phyloP scores from a whole-genome alignment of 2,329 filamentous ascomycete genomes.

The Clonostachys solani region DNA sequence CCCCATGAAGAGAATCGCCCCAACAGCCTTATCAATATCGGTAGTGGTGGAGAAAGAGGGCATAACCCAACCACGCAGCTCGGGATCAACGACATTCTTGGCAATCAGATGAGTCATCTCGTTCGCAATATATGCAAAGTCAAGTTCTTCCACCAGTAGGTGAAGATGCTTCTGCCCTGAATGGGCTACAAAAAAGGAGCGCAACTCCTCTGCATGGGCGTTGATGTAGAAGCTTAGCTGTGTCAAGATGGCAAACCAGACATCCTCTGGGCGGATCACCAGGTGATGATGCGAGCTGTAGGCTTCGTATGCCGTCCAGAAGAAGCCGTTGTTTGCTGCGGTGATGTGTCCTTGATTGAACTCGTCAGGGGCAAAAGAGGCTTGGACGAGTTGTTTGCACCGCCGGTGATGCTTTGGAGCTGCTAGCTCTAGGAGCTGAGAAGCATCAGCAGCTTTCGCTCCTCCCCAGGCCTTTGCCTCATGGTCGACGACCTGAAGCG shows the following conservation, averaged over 20 bases:
- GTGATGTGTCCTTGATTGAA: neutral
- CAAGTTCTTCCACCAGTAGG: neutral
- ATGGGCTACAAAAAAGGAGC: constrained; percentile 34
- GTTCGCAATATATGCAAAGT: constrained; percentile 11
- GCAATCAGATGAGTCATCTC: constrained; percentile 31
- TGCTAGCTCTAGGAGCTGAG: neutral
- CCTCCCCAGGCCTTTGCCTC: neutral
- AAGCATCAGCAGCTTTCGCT: neutral
- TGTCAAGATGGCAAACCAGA: constrained; percentile 46
- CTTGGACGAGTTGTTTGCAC: neutral
- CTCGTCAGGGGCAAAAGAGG: neutral
- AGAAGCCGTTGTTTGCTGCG: constrained; percentile 28
- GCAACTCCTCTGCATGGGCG: constrained; percentile 35
- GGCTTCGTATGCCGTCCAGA: constrained; percentile 26
- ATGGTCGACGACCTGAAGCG: neutral
- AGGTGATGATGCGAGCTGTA: constrained; percentile 40
- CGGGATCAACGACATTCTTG: constrained; percentile 31
- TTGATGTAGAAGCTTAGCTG: constrained; percentile 43
- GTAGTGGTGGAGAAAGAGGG: constrained; percentile 48
- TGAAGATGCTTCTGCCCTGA: constrained; percentile 17
- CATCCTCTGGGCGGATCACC: constrained; percentile 42
- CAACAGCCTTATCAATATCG: constrained; percentile 31
- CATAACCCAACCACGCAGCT: constrained; percentile 41
- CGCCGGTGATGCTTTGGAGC: neutral
- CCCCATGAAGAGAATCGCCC: constrained; percentile 45